Evolutionary conservation across 2,329 filamentous ascomycete species (phyloP).

Genomic region (Lecanicillium sp.): DNA sequence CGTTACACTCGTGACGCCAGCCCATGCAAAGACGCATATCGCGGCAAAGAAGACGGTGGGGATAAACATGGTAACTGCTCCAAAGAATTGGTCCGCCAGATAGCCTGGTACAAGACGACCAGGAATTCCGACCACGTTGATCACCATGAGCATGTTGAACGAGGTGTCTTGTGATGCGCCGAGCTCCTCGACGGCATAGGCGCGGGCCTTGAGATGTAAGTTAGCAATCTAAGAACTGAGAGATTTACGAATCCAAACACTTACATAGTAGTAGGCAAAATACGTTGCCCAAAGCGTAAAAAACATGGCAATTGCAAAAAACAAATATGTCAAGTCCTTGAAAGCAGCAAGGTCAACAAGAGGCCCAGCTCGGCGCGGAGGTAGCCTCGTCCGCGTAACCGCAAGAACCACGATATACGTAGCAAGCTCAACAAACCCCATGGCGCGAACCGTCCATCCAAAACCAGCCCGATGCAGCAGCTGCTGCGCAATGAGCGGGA

Average conservation of each 20-base stretch:
- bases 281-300: constrained; percentile 40
- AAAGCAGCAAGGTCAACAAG: constrained; percentile 43
- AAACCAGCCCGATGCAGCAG: constrained; percentile 54
- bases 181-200: constrained; percentile 31
- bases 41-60: constrained; percentile 38
- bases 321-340: constrained; percentile 34
- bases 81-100: constrained; percentile 45
- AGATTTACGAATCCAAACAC: constrained; percentile 6
- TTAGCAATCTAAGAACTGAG: not conserved
- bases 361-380: constrained; percentile 38
- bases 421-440: constrained; percentile 51
- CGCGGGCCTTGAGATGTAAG: constrained; percentile 22
- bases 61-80: constrained; percentile 47
- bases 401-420: constrained; percentile 27
- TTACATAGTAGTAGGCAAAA: constrained; percentile 39
- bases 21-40: constrained; percentile 43
- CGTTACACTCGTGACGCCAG: constrained; percentile 30
- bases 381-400: constrained; percentile 39
- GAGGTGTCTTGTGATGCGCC: constrained; percentile 39
- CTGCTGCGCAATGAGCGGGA: constrained; percentile 48
- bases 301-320: constrained; percentile 26
- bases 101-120: constrained; percentile 46
- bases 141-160: constrained; percentile 49
- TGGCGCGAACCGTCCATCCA: constrained; percentile 53
- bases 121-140: constrained; percentile 49